Percentiles rank a stretch among this genome's conserved stretches.
Evolutionary conservation across 768 basidiomycete genomes (phyloP).

Genomic region (Trametes coccinea): DNA sequence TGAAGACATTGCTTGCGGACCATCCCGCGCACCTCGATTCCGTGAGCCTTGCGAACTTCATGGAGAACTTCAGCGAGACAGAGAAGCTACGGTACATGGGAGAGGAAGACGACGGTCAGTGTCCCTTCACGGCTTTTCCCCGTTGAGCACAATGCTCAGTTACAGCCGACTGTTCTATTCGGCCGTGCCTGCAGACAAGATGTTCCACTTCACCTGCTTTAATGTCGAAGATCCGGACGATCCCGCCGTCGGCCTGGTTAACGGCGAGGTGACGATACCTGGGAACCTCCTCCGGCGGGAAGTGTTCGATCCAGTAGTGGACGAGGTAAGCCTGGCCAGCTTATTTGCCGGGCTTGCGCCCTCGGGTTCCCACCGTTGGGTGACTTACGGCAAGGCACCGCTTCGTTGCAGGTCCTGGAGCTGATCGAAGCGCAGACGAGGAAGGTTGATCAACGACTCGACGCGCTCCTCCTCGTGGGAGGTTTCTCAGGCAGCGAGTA

Average conservation of each 20-base stretch:
- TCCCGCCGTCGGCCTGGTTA: slow-evolving; percentile 72
- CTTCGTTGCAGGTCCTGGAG: slow-evolving; percentile 59
- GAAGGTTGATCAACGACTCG: slow-evolving; percentile 67
- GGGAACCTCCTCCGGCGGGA: slow-evolving; percentile 76
- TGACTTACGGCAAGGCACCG: slow-evolving; percentile 19
- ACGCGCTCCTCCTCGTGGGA: slow-evolving; percentile 87
- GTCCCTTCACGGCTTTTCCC: slow-evolving; percentile 1
- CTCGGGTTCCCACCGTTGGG: slow-evolving; percentile 1
- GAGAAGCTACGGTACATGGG: slow-evolving; percentile 82
- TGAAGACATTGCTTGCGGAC: slow-evolving; percentile 73
- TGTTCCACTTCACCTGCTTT: slow-evolving; percentile 90
- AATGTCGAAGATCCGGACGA: slow-evolving; percentile 85
- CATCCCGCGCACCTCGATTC: slow-evolving; percentile 85
- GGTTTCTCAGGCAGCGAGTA: slow-evolving; percentile 89
- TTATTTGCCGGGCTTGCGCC: slow-evolving; percentile 15
- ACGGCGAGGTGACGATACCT: slow-evolving; percentile 83
- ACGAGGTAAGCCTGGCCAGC: slow-evolving; percentile 51
- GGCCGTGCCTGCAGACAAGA: slow-evolving; percentile 53
- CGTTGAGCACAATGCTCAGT: slow-evolving; percentile 3
- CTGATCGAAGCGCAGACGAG: slow-evolving; percentile 76
- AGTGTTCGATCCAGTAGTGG: slow-evolving; percentile 87
- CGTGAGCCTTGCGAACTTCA: slow-evolving; percentile 82
- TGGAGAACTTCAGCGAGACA: slow-evolving; percentile 86
- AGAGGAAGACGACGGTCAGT: slow-evolving; percentile 69
- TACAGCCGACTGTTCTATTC: not conserved